A percentile compares a stretch with the other conserved stretches of the same genome.
These are phyloP conservation scores for Boletus pseudopeckii DNA, from an alignment of 768 basidiomycete genomes.

Conservation along the genomic window DNA sequence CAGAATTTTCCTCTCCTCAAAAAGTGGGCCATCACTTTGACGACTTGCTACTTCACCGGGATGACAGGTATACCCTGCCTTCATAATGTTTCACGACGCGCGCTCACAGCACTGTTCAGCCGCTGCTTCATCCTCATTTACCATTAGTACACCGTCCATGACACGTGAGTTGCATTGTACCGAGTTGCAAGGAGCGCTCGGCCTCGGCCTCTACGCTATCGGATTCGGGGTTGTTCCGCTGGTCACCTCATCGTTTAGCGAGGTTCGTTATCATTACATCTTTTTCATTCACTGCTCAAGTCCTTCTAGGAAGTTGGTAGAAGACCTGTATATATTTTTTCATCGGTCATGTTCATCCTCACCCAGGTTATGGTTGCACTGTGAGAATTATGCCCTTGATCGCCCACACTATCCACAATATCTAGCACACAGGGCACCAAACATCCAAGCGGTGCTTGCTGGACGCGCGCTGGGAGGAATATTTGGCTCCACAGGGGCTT, in stretches of 20 bases:
- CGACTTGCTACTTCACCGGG: slow-evolving; percentile 24
- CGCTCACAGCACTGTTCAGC: slow-evolving; percentile 32
- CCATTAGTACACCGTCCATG: slow-evolving; percentile 56
- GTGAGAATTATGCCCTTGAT: slow-evolving; percentile 13
- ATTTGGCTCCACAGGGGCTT: slow-evolving; percentile 60
- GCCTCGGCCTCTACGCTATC: slow-evolving; percentile 50
- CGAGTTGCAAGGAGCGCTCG: slow-evolving; percentile 42
- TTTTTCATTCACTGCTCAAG: background rate
- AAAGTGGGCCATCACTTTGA: slow-evolving; percentile 44
- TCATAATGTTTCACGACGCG: background rate
- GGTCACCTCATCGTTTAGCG: slow-evolving; percentile 63
- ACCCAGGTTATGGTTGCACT: slow-evolving; percentile 44
- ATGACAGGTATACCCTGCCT: slow-evolving; percentile 12
- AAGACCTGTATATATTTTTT: slow-evolving; percentile 56
- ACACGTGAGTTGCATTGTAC: slow-evolving; percentile 41
- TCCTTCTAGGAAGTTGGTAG: slow-evolving; percentile 55
- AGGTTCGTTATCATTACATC: slow-evolving; percentile 26
- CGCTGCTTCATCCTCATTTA: slow-evolving; percentile 49
- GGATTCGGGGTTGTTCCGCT: slow-evolving; percentile 63
- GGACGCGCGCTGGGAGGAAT: slow-evolving; percentile 60
- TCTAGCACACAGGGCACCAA: slow-evolving; percentile 30
- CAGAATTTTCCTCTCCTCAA: slow-evolving; percentile 32
- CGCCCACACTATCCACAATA: background rate
- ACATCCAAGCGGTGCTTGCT: slow-evolving; percentile 54
- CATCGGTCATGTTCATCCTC: slow-evolving; percentile 45